Evolutionary conservation across 768 basidiomycete genomes (phyloP).

Genomic region (Gloeophyllum trabeum): DNA sequence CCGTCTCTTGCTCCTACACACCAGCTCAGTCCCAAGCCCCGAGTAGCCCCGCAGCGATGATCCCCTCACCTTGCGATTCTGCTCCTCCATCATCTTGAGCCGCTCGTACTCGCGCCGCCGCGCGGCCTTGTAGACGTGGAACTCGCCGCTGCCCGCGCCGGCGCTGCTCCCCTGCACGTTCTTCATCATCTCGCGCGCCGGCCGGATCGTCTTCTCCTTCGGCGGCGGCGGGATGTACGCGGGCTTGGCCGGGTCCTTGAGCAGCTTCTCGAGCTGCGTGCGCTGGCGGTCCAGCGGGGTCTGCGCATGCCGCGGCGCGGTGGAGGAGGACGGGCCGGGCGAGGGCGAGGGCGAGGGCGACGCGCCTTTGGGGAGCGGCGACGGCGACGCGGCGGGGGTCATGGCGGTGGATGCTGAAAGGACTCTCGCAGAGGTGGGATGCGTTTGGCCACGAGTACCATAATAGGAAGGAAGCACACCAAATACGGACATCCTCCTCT

Average conservation of each 20-base stretch:
- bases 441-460: background rate
- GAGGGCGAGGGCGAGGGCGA: constrained; percentile 18
- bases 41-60: constrained; percentile 34
- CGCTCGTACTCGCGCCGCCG: constrained; percentile 93
- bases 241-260: constrained; percentile 82
- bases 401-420: background rate
- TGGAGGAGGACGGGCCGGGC: constrained; percentile 11
- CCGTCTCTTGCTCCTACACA: constrained; percentile 44
- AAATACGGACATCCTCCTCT: background rate
- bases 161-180: constrained; percentile 98
- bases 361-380: constrained; percentile 7
- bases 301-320: constrained; percentile 28
- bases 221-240: constrained; percentile 71
- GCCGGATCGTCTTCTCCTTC: constrained; percentile 70
- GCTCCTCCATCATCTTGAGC: constrained; percentile 82
- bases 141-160: constrained; percentile 94
- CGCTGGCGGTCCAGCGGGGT: constrained; percentile 43
- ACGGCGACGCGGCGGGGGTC: background rate
- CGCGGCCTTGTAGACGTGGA: constrained; percentile 97
- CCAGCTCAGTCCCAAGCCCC: constrained; percentile 64
- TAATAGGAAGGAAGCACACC: background rate
- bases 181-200: constrained; percentile 96
- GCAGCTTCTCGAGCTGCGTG: constrained; percentile 72
- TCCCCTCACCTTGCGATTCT: constrained; percentile 53
- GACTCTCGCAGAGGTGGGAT: background rate